These are phyloP conservation scores for Candida ovalis DNA, from an alignment of 805 yeast genomes.

Conservation along the genomic window DNA sequence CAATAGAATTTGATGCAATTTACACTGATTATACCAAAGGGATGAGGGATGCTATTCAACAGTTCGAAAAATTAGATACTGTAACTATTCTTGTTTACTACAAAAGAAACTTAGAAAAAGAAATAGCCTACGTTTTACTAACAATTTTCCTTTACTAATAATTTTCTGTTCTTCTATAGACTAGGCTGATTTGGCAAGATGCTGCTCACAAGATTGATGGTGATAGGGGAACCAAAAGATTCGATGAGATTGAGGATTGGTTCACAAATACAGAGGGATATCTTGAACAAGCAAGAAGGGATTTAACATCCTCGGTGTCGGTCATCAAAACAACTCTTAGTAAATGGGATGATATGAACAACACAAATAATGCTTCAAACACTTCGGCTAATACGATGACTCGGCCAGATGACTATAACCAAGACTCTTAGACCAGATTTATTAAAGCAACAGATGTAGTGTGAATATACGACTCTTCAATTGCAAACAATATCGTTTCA, in stretches of 20 bases:
- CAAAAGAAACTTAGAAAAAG: no score
- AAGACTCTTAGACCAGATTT: no score
- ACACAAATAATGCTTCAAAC: neutral
- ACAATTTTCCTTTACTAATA: no score
- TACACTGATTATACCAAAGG: conserved; percentile 20
- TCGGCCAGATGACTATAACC: no score
- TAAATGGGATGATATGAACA: conserved; percentile 14
- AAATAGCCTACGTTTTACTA: no score
- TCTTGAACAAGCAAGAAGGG: conserved; percentile 12
- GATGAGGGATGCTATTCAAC: conserved; percentile 16
- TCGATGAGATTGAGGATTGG: conserved; percentile 18
- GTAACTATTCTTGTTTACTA: conserved; percentile 7
- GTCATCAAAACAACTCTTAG: conserved; percentile 20
- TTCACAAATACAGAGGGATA: conserved; percentile 13
- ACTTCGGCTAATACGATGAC: neutral
- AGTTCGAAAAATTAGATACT: conserved; percentile 20
- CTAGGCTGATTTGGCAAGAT: conserved; percentile 25
- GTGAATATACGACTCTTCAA: no score
- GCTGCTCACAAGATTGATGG: conserved; percentile 23
- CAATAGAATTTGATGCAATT: conserved; percentile 19
- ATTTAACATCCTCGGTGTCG: conserved; percentile 17
- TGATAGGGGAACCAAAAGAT: conserved; percentile 16
- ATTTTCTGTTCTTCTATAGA: conserved; percentile 2
- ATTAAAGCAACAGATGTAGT: no score
- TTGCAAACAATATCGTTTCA: no score